Evolutionary conservation across 2,329 filamentous ascomycete genomes (phyloP), one percentile per base, ranked within the genome.

Genomic region (Seiridium unicorne): DNA sequence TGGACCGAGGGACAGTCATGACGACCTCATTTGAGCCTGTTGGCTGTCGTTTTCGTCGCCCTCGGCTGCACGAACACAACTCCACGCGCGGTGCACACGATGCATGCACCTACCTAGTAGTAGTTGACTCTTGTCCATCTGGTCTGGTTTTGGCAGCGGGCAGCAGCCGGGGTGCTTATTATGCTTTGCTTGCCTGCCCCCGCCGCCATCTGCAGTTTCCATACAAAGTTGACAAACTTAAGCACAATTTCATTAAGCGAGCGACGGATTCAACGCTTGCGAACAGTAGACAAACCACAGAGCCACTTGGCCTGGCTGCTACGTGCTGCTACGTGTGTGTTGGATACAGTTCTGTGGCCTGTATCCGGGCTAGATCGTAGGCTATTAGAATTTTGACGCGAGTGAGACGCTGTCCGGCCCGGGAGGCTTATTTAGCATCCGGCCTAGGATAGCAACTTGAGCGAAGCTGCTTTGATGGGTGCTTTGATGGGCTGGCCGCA

Each of bases 231-330:
- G 38, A 42, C 31, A 34, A 34, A 38, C 31, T 36, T 57, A 10
- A 44, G 42, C 42, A 18, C 44, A 46, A 57, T 57, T 57, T 57
- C 10, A 47, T 18, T 57, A 47, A 47, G 55, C 32, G 42, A 48
- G 42, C 5, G 44, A 46, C 55, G 42, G 54, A 44, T 11, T 47
- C 5, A 31, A 46, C 54, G 44, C 54, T 57, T 57, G 54, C 47
- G 42, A 47, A 31, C 54, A 47, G 54, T 57, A 57, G 49, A 34
- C 49, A 36, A 53, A 53, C 31, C 10, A 40, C 31, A 36, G 51
- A 18, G 13, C 38, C 51, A 38, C 35, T 55, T 36, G 36, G 51
- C 13, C 38, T 42, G 38, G 38, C 7, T 26, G 18, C 18, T 26
- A 26, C 18, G 18, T 26, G 18, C 18, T 26, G 18, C 18, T 26